phyloP scores from a whole-genome alignment of 1,284 basidiomycete species.

The Ustilago esculenta region DNA sequence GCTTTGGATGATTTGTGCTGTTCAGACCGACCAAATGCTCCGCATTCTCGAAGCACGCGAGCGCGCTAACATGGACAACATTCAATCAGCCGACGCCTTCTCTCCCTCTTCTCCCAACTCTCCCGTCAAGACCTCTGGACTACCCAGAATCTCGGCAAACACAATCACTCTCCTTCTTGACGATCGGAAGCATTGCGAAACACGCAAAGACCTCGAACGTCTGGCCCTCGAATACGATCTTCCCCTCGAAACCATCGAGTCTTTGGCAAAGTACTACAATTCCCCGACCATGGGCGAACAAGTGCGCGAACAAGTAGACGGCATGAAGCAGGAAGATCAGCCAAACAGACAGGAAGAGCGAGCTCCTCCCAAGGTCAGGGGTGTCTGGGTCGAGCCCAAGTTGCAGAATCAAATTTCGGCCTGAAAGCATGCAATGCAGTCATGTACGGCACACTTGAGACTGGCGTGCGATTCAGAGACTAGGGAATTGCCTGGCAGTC shows the following conservation, averaged over 20 bases:
- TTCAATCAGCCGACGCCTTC: conserved; percentile 5
- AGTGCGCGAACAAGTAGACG: conserved; percentile 21
- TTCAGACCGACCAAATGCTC: conserved; percentile 49
- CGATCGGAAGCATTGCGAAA: conserved; percentile 49
- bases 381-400: conserved; percentile 43
- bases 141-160: conserved; percentile 28
- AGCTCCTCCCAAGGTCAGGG: conserved; percentile 32
- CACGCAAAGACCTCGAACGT: conserved; percentile 34
- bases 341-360: conserved; percentile 33
- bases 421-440: neutral
- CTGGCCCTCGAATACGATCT: conserved; percentile 52
- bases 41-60: conserved; percentile 49
- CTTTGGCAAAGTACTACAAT: conserved; percentile 42
- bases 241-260: conserved; percentile 30
- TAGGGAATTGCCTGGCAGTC: no score
- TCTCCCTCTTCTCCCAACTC: neutral
- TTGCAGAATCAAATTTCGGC: conserved; percentile 24
- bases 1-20: neutral
- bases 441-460: neutral
- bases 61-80: conserved; percentile 21
- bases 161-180: conserved; percentile 44
- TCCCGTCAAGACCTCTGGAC: neutral
- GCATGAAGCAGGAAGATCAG: conserved; percentile 25
- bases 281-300: conserved; percentile 51
- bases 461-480: neutral